Percentiles rank a stretch among this genome's conserved stretches.
Evolutionary conservation across 2,329 filamentous ascomycete species (phyloP).

Genomic region (Zymoseptoria brevis): DNA sequence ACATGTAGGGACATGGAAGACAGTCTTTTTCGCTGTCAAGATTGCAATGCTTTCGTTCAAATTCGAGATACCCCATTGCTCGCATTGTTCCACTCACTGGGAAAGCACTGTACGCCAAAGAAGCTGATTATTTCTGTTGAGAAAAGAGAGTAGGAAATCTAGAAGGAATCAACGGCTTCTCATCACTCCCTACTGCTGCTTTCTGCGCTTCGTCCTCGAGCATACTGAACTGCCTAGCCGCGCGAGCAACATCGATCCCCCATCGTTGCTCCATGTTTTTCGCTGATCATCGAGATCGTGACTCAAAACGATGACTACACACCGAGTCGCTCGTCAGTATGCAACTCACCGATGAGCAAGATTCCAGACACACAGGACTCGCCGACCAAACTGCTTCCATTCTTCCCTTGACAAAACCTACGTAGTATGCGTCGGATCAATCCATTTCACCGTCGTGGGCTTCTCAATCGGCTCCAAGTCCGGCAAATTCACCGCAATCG

Average conservation of each 20-base stretch:
- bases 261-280: too few species aligned
- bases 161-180: not conserved
- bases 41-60: not conserved
- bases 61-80: not conserved
- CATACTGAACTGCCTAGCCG: too few species aligned
- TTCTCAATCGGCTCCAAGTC: constrained; percentile 38
- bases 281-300: too few species aligned
- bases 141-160: not conserved
- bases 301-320: too few species aligned
- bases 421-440: constrained; percentile 36
- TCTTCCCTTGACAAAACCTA: not conserved
- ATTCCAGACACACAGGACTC: too few species aligned
- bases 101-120: not conserved
- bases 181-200: not conserved
- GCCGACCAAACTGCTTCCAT: not conserved
- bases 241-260: too few species aligned
- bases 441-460: constrained; percentile 38
- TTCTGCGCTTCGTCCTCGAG: too few species aligned
- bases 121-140: not conserved
- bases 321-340: too few species aligned
- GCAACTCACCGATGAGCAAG: too few species aligned
- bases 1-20: too few species aligned
- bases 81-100: not conserved
- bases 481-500: constrained; percentile 39
- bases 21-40: not conserved